Conservation (phyloP, 2,329 filamentous ascomycete species). For the Calonectria fujianensis region DNA sequence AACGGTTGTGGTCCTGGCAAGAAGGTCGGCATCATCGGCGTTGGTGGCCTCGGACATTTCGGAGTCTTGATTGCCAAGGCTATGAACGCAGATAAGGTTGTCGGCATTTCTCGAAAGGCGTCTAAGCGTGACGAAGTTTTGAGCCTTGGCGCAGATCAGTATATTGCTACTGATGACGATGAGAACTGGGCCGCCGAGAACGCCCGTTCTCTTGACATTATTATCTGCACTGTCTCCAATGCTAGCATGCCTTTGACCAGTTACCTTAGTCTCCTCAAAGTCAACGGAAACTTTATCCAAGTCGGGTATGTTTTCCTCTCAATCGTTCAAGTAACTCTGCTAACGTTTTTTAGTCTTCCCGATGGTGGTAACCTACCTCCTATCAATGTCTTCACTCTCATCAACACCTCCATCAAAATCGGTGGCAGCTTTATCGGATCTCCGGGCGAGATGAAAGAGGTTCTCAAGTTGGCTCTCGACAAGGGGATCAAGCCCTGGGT, state of each 20-base stretch:
- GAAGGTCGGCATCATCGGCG: too few relatives aligned
- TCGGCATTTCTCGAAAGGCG: slow-evolving; percentile 74
- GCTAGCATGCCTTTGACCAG: slow-evolving; percentile 74
- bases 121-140: slow-evolving; percentile 73
- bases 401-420: slow-evolving; percentile 61
- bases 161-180: slow-evolving; percentile 72
- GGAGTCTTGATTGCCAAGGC: too few relatives aligned
- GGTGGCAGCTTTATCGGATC: slow-evolving; percentile 69
- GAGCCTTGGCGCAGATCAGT: slow-evolving; percentile 73
- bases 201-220: slow-evolving; percentile 79
- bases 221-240: slow-evolving; percentile 79
- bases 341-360: slow-evolving; percentile 57
- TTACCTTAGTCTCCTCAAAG: slow-evolving; percentile 76
- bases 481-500: slow-evolving; percentile 76
- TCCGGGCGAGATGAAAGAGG: slow-evolving; percentile 74
- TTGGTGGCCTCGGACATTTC: too few relatives aligned
- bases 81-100: slow-evolving; percentile 69
- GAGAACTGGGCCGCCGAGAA: slow-evolving; percentile 71
- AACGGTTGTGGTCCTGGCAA: slow-evolving; percentile 27
- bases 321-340: slow-evolving; percentile 57
- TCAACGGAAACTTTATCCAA: slow-evolving; percentile 76
- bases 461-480: slow-evolving; percentile 75
- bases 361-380: slow-evolving; percentile 52
- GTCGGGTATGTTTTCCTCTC: slow-evolving; percentile 65
- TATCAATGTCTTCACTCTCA: slow-evolving; percentile 51